Base-by-base conservation (phyloP, 2,329 filamentous ascomycete genomes). In the Keithomyces neogunnii region DNA sequence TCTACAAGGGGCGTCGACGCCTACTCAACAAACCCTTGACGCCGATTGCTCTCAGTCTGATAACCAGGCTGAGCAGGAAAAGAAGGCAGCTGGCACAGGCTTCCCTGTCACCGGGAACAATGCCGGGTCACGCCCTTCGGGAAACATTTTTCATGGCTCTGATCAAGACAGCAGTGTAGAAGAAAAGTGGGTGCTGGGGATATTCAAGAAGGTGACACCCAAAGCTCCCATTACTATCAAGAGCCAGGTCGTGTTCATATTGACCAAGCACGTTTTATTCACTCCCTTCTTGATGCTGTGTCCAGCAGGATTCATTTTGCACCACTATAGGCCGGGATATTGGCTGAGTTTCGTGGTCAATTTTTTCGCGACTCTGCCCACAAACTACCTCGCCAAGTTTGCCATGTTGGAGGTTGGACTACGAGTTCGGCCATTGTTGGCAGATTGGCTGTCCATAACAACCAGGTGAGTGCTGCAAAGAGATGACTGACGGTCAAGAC, bases 401-500 rank as follows among this genome's bases (percentile, higher is more conserved):
- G 45, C 45, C 45, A 47, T 47, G 45, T 38, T 33, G 1, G 45
- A 47, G 13, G 38, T 47, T n/a, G 45, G 45, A 31, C 19, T 47
- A 33, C 33, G 45, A 30, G 5, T 38, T 28, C 19, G 7, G 3
- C 19, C 7, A n/a, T n/a, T 47, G 26, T 9, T 39, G 2, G 45
- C 45, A 39, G 45, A 47, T 28, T 36, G 19, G 11, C 5, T 47
- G 19, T 47, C 45, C 26, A 39, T 47, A 26, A 28, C 45, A 29
- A 38, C 33, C 19, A 29, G 45, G 45, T 47, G 28, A 30, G 45
- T 29, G 40, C 40, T 45, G 29, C 10, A 10, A 35, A 35, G 33
- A 11, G 6, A 35, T 7, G 6, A 35, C 33, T 6, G 33, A 35
- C 19, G 19, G 19, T 19, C 19, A 19, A 19, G 19, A 19, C 19